A percentile compares a stretch with the other conserved stretches of the same genome.
These are phyloP conservation scores for Penicillium sp. DNA, from an alignment of 2,329 filamentous ascomycete genomes.

Conservation along the genomic window DNA sequence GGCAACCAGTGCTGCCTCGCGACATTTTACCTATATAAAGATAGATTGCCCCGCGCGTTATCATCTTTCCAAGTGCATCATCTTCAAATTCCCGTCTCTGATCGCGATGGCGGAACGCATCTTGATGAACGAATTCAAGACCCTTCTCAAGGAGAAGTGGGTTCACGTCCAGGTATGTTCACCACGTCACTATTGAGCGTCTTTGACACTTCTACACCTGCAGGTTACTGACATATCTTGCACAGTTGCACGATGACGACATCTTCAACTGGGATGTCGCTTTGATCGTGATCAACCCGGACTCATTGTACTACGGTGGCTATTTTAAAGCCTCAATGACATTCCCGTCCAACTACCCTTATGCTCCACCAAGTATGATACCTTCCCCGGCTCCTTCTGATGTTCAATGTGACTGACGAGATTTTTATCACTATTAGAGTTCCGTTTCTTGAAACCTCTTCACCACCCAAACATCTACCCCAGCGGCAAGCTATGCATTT, in stretches of 20 bases:
- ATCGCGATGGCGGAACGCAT: slow-evolving; percentile 67
- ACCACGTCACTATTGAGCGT: not conserved
- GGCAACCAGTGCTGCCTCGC: not conserved
- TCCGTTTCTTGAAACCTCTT: slow-evolving; percentile 77
- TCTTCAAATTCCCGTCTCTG: not conserved
- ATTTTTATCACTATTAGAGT: slow-evolving; percentile 51
- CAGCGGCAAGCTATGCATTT: slow-evolving; percentile 91
- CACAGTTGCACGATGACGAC: slow-evolving; percentile 72
- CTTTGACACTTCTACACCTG: not conserved
- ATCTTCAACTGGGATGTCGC: slow-evolving; percentile 85
- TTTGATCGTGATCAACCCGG: slow-evolving; percentile 87
- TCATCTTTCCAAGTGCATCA: not conserved
- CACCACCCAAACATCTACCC: slow-evolving; percentile 93
- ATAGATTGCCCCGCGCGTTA: not conserved
- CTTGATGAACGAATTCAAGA: slow-evolving; percentile 83
- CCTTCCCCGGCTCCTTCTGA: not conserved
- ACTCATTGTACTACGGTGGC: slow-evolving; percentile 87
- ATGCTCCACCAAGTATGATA: slow-evolving; percentile 67
- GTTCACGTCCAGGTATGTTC: slow-evolving; percentile 73
- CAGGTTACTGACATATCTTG: slow-evolving; percentile 8
- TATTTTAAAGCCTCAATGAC: slow-evolving; percentile 90
- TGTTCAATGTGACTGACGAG: slow-evolving; percentile 1
- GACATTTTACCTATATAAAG: not conserved
- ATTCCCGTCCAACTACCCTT: slow-evolving; percentile 87
- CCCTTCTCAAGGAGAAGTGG: slow-evolving; percentile 87